Percentiles rank a stretch among this genome's conserved stretches.
These are phyloP conservation scores for Cutaneotrichosporon sp. DNA, from an alignment of 1,284 basidiomycete species.

Conservation along the genomic window DNA sequence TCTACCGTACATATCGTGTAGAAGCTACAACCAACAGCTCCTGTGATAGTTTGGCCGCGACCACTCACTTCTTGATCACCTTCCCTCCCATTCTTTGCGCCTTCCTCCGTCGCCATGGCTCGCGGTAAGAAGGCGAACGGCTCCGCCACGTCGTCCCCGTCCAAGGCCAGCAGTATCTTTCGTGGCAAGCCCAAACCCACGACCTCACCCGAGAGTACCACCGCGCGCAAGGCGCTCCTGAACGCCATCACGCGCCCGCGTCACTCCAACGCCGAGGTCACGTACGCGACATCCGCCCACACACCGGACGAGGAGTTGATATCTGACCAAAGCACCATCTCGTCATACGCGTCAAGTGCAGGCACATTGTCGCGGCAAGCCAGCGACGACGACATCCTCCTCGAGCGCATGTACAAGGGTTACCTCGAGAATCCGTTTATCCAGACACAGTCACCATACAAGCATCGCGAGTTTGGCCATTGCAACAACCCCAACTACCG, in stretches of 20 bases:
- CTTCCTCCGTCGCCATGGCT: not conserved
- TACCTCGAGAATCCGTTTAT: slow-evolving; percentile 41
- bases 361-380: slow-evolving; percentile 9
- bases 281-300: slow-evolving; percentile 18
- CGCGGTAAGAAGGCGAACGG: not conserved
- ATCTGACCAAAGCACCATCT: slow-evolving; percentile 38
- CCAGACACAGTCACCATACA: slow-evolving; percentile 35
- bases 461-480: slow-evolving; percentile 47
- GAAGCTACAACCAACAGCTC: no score
- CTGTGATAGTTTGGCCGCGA: no score
- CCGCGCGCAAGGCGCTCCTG: slow-evolving; percentile 32
- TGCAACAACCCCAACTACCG: slow-evolving; percentile 47
- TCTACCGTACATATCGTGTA: no score
- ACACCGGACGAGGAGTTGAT: slow-evolving; percentile 28
- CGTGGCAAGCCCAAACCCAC: not conserved
- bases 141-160: not conserved
- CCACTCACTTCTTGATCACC: no score
- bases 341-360: slow-evolving; percentile 34
- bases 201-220: not conserved
- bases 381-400: slow-evolving; percentile 25
- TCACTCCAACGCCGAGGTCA: slow-evolving; percentile 18
- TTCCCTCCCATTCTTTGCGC: not conserved
- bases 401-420: slow-evolving; percentile 38
- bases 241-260: slow-evolving; percentile 37
- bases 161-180: not conserved